phyloP scores from a whole-genome alignment of 2,329 filamentous ascomycete genomes.

The Talaromyces sp. region DNA sequence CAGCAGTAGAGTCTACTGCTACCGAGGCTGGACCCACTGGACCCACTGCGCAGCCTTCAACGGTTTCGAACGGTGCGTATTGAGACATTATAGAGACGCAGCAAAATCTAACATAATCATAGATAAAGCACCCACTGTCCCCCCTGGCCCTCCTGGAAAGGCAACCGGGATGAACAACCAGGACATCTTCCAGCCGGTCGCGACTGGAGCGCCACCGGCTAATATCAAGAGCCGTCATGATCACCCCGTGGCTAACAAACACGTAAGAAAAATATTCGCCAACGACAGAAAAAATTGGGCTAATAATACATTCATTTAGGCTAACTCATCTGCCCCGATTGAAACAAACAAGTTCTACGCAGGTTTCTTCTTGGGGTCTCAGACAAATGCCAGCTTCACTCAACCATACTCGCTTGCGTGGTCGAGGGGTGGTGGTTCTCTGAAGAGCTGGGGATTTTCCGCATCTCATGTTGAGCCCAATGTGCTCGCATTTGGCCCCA shows the following conservation, averaged over 20 bases:
- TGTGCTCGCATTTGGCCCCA: slow-evolving; percentile 67
- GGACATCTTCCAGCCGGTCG: slow-evolving; percentile 47
- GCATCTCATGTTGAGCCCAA: slow-evolving; percentile 72
- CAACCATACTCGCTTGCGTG: slow-evolving; percentile 74
- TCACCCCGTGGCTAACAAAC: slow-evolving; percentile 46
- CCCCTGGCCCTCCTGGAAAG: background rate
- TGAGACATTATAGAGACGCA: background rate
- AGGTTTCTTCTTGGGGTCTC: slow-evolving; percentile 76
- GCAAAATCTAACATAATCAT: background rate
- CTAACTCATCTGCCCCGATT: slow-evolving; percentile 38
- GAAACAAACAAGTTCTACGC: slow-evolving; percentile 66
- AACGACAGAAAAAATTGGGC: background rate
- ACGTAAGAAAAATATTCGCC: slow-evolving; percentile 32
- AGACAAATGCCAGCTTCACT: slow-evolving; percentile 70
- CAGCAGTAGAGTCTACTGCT: background rate
- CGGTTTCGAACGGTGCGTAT: no score
- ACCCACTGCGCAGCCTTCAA: no score
- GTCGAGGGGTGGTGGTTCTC: slow-evolving; percentile 64
- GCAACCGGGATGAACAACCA: slow-evolving; percentile 36
- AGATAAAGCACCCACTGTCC: background rate
- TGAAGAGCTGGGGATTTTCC: slow-evolving; percentile 74
- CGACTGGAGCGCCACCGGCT: slow-evolving; percentile 39
- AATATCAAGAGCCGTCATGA: slow-evolving; percentile 43
- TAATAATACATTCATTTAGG: slow-evolving; percentile 21
- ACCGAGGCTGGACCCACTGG: background rate